Evolutionary conservation across 2,329 filamentous ascomycete species (phyloP).

Genomic region (Elsinoe fawcettii): DNA sequence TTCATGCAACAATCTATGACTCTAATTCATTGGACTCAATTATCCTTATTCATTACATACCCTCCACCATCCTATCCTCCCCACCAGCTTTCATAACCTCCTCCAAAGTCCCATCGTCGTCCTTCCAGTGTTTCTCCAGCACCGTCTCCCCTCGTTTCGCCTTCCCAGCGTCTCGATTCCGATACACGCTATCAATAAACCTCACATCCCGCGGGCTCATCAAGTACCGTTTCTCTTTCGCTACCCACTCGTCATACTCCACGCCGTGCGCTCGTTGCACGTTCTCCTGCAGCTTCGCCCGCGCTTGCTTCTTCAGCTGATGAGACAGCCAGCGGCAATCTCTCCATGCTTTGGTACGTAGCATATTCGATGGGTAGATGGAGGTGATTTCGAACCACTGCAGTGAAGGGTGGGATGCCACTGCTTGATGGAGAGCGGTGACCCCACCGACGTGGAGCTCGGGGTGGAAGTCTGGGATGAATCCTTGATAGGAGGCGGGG

Average conservation of each 20-base stretch:
- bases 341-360: conserved; percentile 22
- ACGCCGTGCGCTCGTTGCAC: conserved; percentile 23
- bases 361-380: conserved; percentile 28
- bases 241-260: conserved; percentile 23
- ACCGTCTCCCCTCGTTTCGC: conserved; percentile 26
- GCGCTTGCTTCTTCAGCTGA: conserved; percentile 16
- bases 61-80: neutral
- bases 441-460: conserved; percentile 20
- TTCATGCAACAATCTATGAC: neutral
- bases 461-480: neutral
- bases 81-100: neutral
- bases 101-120: conserved; percentile 12
- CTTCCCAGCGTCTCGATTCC: conserved; percentile 30
- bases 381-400: conserved; percentile 34
- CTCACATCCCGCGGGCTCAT: conserved; percentile 23
- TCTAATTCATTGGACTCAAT: neutral
- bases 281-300: conserved; percentile 21
- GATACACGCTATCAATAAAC: conserved; percentile 31
- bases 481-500: conserved; percentile 19
- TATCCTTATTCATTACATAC: neutral
- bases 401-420: conserved; percentile 29
- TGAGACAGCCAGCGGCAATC: conserved; percentile 20
- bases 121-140: conserved; percentile 28
- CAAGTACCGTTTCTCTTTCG: conserved; percentile 20
- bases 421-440: conserved; percentile 26